Percentiles rank a stretch among this genome's conserved stretches.
These are phyloP conservation scores for Zalerion maritima DNA, from an alignment of 495 filamentous ascomycete genomes.

Conservation along the genomic window DNA sequence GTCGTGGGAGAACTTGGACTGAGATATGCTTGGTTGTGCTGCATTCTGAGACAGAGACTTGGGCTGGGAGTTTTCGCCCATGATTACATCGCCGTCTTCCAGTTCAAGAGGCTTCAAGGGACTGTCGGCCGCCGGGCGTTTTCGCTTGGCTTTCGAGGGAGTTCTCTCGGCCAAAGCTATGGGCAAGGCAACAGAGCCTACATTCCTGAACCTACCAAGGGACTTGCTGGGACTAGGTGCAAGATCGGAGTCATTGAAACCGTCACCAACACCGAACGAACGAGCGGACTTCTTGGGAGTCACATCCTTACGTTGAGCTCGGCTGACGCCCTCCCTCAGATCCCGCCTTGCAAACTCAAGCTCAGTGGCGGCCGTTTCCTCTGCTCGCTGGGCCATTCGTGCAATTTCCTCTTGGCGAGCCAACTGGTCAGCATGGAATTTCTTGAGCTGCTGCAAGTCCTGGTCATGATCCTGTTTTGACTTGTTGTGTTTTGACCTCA, in stretches of 20 bases:
- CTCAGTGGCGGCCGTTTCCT: slow-evolving; percentile 31
- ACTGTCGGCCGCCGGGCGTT: slow-evolving; percentile 34
- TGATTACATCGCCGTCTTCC: slow-evolving; percentile 17
- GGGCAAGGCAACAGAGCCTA: slow-evolving; percentile 18
- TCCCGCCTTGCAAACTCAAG: slow-evolving; percentile 38
- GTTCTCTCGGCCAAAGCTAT: slow-evolving; percentile 26
- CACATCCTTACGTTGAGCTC: slow-evolving; percentile 21
- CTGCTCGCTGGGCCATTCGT: slow-evolving; percentile 29
- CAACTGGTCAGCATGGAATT: slow-evolving; percentile 28
- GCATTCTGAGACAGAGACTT: background rate
- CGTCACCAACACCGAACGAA: slow-evolving; percentile 30
- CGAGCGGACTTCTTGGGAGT: slow-evolving; percentile 36
- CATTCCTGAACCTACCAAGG: slow-evolving; percentile 18
- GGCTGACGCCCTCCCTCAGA: slow-evolving; percentile 31
- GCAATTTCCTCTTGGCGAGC: slow-evolving; percentile 29
- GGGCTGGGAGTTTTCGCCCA: slow-evolving; percentile 10
- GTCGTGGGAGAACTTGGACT: slow-evolving; percentile 2
- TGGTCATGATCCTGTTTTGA: slow-evolving; percentile 25
- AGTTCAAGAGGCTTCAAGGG: slow-evolving; percentile 35
- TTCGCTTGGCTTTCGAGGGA: slow-evolving; percentile 35
- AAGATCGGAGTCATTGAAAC: slow-evolving; percentile 40
- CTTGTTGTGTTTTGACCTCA: slow-evolving; percentile 37
- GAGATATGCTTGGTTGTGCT: too few species aligned
- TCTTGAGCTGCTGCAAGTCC: slow-evolving; percentile 29
- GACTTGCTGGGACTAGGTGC: slow-evolving; percentile 26